Base-by-base conservation (phyloP, 257 asterid species). In the Prunella vulgaris region DNA sequence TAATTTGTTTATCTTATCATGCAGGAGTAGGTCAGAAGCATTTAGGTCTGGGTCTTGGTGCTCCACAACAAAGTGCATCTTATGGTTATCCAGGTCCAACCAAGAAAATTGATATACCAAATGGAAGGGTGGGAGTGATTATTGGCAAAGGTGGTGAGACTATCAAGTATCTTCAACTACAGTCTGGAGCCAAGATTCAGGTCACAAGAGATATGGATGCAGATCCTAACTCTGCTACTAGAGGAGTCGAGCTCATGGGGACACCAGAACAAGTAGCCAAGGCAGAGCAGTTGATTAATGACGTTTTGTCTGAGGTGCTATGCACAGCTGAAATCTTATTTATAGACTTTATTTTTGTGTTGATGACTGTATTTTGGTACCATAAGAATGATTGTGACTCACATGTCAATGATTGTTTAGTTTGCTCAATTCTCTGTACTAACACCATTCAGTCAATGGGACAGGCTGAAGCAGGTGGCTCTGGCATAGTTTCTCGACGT, bases 131-230 rank as follows among this genome's bases (percentile, higher is more conserved):
- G 74, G 97, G 99, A 2, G 93, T 90, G 15, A 88, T 90, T 60
- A 90, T 93, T 74, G 97, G 97, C 30, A 88, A 87, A 81, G 96
- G 90, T 28, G 99, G 97, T 0, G 99, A 93, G 72, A 93, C 97
- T 42, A 90, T 93, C 66, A 93, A 90, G 78, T 82, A 83, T 52
- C 95, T 90, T 66, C 96, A 93, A 68, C 72, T 71, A 54, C 91
- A 85, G 76, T 88, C 97, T 10, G 97, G 99, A 40, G 96, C 99
- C 18, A 92, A 89, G 79, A 90, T 93, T 82, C 97, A 93, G 84
- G 96, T 90, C 60, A 93, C 98, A 0, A 81, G 92, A 79, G 97
- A 88, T 66, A 84, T 83, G 88, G 95, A 90, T 60, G 85, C 95
- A 0, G 93, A 88, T 56, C 95, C 97, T n/a, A 80, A 86, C 74